Evolutionary conservation across 1,284 basidiomycete genomes (phyloP), one percentile per base, ranked within the genome.

Genomic region (Apiotrichum laibachii): DNA sequence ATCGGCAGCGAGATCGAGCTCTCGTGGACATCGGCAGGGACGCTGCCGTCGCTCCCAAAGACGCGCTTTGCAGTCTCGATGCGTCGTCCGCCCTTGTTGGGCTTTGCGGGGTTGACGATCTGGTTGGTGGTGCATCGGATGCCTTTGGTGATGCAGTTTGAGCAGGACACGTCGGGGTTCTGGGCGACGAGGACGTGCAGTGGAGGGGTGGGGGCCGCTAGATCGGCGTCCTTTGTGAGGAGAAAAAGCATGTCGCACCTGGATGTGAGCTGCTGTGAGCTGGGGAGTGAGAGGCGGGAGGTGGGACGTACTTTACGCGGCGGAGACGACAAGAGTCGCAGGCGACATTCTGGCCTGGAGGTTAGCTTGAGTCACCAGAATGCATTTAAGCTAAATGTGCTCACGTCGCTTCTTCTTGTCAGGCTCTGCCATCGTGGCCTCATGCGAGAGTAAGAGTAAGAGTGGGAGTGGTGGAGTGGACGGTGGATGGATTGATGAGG

Each of bases 31-130:
- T 31, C 7, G 9, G 9, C 15, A 13, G 31, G 26, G 2, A 26
- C 45, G 18, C 13, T 47, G 10, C 43, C 49, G 40, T 60, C 65
- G 47, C 53, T 57, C 10, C 73, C 73, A 51, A 64, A 75, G 54
- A 53, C 63, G 57, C 63, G 64, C 57, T 62, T 65, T 2, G 73
- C 73, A 50, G 70, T 67, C 22, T 72, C 71, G 22, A 75, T 75
- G 53, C 73, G 63, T 52, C 61, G 65, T 4, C 73, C 72, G n/a
- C 72, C 72, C 57, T 75, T 75, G 48, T 73, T 75, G n/a, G 71
- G 69, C 56, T 63, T 69, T 8, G 59, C 60, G 3, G 73, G 73
- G 50, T 72, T 72, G 22, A 69, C 52, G 22, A 75, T 75, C 55
- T 68, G 66, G 22, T 70, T 59, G 6, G 70, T 72, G 2, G 72